Evolutionary conservation across 257 asterid species (phyloP).

Genomic region (Penstemon barbatus): DNA sequence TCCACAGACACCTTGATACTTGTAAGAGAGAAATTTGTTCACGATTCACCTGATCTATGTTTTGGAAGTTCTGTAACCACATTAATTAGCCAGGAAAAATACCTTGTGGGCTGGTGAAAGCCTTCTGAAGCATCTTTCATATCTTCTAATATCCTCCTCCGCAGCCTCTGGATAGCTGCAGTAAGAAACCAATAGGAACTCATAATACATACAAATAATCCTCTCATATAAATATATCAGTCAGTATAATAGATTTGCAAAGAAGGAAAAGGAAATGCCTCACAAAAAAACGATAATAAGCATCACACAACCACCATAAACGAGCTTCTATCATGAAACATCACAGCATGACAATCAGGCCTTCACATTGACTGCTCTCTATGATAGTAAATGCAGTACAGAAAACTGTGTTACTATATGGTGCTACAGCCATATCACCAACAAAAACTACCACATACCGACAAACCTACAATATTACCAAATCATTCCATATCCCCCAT

Average conservation of each 20-base stretch:
- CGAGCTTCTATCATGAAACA: slow-evolving; percentile 5
- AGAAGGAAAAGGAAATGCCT: neutral
- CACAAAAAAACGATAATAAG: neutral
- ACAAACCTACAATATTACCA: neutral
- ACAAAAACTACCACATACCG: slow-evolving; percentile 3
- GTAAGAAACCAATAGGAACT: slow-evolving; percentile 25
- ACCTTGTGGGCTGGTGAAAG: slow-evolving; percentile 86
- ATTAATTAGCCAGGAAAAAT: slow-evolving; percentile 26
- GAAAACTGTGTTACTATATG: neutral
- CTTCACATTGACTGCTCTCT: neutral
- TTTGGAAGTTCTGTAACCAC: slow-evolving; percentile 6
- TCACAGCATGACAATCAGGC: slow-evolving; percentile 12
- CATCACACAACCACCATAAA: neutral
- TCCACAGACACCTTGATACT: neutral
- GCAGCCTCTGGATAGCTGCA: slow-evolving; percentile 94
- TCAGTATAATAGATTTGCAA: neutral
- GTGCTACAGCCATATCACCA: slow-evolving; percentile 7
- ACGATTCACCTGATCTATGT: slow-evolving; percentile 13
- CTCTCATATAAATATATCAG: neutral
- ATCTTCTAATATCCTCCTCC: slow-evolving; percentile 82
- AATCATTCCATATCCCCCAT: too few species aligned
- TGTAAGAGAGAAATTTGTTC: slow-evolving; percentile 18
- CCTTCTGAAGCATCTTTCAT: slow-evolving; percentile 70
- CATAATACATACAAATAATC: slow-evolving; percentile 3
- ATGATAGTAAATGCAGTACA: slow-evolving; percentile 1